A percentile compares a stretch with the other conserved stretches of the same genome.
Evolutionary conservation across 352 stramenopile genomes (phyloP).

Genomic region (Globisporangium yorkense): DNA sequence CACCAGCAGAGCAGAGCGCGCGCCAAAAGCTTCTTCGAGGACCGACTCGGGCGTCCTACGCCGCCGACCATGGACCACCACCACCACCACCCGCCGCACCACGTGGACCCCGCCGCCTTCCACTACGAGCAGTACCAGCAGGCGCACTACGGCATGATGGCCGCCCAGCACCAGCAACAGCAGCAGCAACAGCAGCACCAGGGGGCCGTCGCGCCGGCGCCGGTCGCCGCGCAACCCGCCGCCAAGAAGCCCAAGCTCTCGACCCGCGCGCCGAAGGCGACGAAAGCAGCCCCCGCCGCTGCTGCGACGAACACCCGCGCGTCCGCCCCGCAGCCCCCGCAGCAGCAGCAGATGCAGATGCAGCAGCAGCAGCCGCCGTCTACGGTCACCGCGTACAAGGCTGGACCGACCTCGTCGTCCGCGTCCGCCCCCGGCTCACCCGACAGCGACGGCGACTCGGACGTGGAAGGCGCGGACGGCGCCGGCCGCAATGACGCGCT

Average conservation of each 20-base stretch:
- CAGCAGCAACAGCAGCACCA: conserved; percentile 3
- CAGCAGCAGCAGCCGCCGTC: background rate
- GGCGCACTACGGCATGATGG: conserved; percentile 21
- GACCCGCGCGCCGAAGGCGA: background rate
- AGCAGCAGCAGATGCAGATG: conserved; percentile 21
- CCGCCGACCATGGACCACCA: conserved; percentile 10
- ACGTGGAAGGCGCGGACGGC: background rate
- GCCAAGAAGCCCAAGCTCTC: conserved; percentile 17
- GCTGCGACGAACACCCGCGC: conserved; percentile 1
- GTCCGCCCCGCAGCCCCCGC: conserved; percentile 2
- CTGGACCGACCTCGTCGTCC: conserved; percentile 9
- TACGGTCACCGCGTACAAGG: conserved; percentile 5
- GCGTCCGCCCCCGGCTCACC: conserved; percentile 11
- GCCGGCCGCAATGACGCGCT: conserved; percentile 46
- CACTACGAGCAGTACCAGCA: conserved; percentile 57
- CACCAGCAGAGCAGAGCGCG: background rate
- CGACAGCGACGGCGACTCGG: conserved; percentile 13
- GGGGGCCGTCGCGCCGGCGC: conserved; percentile 1
- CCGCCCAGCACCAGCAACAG: conserved; percentile 5
- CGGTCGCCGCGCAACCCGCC: background rate
- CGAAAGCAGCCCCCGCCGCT: background rate
- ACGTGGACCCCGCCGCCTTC: conserved; percentile 29
- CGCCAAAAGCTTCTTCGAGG: background rate
- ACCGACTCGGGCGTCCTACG: background rate
- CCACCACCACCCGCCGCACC: conserved; percentile 13